Evolutionary conservation across 2,329 filamentous ascomycete species (phyloP).

Genomic region (Tolypocladium pustulatum): DNA sequence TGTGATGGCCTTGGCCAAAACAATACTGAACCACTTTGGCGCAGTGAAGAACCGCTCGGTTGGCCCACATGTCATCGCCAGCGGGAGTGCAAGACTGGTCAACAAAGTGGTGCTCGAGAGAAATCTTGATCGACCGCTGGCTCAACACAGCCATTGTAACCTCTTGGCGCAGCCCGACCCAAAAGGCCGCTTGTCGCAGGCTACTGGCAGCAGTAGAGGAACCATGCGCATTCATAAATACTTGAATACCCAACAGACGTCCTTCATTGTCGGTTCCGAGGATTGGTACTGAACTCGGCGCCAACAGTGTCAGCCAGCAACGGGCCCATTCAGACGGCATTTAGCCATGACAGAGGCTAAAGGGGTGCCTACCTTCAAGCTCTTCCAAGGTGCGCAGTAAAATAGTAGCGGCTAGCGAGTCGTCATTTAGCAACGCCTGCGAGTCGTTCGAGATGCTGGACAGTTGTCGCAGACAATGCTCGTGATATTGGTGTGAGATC

Average conservation of each 20-base stretch:
- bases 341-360: too few relatives aligned
- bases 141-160: constrained; percentile 45
- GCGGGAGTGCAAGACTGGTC: constrained; percentile 36
- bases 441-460: constrained; percentile 34
- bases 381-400: constrained; percentile 48
- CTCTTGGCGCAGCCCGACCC: constrained; percentile 47
- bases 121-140: constrained; percentile 35
- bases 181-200: constrained; percentile 44
- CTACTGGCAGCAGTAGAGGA: constrained; percentile 16
- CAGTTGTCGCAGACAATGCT: constrained; percentile 39
- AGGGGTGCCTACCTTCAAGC: constrained; percentile 24
- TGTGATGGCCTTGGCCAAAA: constrained; percentile 32
- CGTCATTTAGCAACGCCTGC: constrained; percentile 33
- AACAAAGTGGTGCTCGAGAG: constrained; percentile 37
- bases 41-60: constrained; percentile 50
- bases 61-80: constrained; percentile 47
- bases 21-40: constrained; percentile 56
- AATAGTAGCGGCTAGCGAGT: constrained; percentile 43
- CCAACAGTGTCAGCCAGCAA: background rate
- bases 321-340: background rate
- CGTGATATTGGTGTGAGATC: constrained; percentile 41
- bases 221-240: constrained; percentile 32
- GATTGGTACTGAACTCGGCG: constrained; percentile 9
- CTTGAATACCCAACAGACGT: constrained; percentile 34
- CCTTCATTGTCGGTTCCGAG: constrained; percentile 35